These are phyloP conservation scores for Takashimella tepidaria DNA, from an alignment of 1,284 basidiomycete genomes.

Conservation along the genomic window DNA sequence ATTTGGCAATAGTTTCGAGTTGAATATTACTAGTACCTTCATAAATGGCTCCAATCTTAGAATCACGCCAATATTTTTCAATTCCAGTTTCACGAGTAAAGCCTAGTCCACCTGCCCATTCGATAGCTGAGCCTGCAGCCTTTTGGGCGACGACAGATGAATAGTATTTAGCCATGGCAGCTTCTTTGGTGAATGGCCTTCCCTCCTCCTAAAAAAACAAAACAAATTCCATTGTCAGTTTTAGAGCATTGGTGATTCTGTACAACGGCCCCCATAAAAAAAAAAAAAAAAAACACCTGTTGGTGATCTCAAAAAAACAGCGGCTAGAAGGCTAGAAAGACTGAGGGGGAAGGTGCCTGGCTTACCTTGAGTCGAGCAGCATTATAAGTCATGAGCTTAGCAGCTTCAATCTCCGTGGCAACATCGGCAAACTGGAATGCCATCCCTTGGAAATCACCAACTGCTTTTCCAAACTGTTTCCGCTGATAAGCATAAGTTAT, in stretches of 20 bases:
- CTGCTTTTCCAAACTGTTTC: constrained; percentile 85
- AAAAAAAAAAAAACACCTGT: too few species aligned
- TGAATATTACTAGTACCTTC: constrained; percentile 97
- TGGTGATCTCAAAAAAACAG: too few species aligned
- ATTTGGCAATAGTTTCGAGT: constrained; percentile 91
- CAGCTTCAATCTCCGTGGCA: constrained; percentile 82
- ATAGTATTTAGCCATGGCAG: constrained; percentile 94
- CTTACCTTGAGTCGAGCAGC: constrained; percentile 69
- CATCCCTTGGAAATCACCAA: constrained; percentile 82
- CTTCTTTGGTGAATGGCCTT: constrained; percentile 79
- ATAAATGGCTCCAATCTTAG: constrained; percentile 92
- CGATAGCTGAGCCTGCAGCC: constrained; percentile 84
- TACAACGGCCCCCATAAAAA: background rate
- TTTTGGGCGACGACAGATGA: constrained; percentile 82
- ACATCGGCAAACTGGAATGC: constrained; percentile 89
- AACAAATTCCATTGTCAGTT: constrained; percentile 46
- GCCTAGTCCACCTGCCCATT: constrained; percentile 94
- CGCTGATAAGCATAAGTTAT: constrained; percentile 92
- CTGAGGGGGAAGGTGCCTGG: background rate
- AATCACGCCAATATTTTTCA: constrained; percentile 92
- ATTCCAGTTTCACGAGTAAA: constrained; percentile 93
- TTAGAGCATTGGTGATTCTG: background rate
- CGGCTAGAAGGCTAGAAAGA: too few species aligned
- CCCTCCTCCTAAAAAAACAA: constrained; percentile 94
- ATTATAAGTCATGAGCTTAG: constrained; percentile 92